Base-by-base conservation (phyloP, 352 stramenopile species). In the Phytophthora vignae region DNA sequence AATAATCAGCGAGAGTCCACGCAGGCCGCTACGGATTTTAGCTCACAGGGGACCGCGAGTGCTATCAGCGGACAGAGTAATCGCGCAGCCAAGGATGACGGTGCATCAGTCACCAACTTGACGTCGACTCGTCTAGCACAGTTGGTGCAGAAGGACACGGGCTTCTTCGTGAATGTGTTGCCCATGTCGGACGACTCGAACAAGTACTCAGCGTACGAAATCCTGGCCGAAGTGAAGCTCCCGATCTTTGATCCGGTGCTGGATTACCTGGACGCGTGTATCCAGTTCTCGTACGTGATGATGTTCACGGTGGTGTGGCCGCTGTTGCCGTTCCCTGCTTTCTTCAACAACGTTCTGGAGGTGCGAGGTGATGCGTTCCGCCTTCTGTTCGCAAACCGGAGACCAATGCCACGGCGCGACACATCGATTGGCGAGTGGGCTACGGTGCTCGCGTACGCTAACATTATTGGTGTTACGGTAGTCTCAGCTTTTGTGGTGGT, bases 271-370 rank as follows among this genome's bases (percentile, higher is more conserved):
- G 89, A 96, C 67, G 86, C 90, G 8, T 91, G 87, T 65, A 96
- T 97, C 60, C 90, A 97, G 75, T 95, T 97, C 59, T 96, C 89
- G 6, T 97, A 96, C 66, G 87, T 97, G 58, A 81, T 95, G 69
- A 97, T 97, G 90, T 97, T 97, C 60, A 96, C 89, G 4, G 89
- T 94, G 9, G 90, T 96, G 62, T 97, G 90, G 90, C 89, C 89
- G n/a, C 67, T 97, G 46, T 64, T 97, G 57, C 90, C 90, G 36
- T 85, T 96, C 44, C 88, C 89, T 22, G 90, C 90, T n/a, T 95
- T 94, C 53, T 74, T 93, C 62, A 95, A 96, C 64, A 95, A 96
- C 58, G 49, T 97, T n/a, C 61, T 97, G 12, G 90, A 96, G 74
- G 88, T 96, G 17, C 90, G 90, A 42, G 88, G 88, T 42, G 90